Conservation (phyloP, 2,329 filamentous ascomycete genomes). For the Colletotrichum incanum region DNA sequence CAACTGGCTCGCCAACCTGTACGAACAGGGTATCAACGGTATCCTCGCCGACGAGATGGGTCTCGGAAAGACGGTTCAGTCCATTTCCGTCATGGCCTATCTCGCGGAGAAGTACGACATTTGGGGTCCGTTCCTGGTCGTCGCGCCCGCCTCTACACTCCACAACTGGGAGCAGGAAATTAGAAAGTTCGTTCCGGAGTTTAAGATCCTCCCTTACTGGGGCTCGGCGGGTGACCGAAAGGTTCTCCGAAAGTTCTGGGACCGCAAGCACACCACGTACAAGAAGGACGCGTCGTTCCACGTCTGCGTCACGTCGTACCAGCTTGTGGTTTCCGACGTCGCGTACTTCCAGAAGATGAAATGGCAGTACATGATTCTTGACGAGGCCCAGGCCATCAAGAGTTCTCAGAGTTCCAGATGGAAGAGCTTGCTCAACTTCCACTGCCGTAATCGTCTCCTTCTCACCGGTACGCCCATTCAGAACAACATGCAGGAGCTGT, state of each 20-base stretch:
- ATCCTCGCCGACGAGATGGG: slow-evolving; percentile 99
- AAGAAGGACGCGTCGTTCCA: slow-evolving; percentile 95
- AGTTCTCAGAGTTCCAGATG: slow-evolving; percentile 96
- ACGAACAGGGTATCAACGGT: slow-evolving; percentile 99
- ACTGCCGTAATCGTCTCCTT: slow-evolving; percentile 93
- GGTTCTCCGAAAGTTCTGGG: slow-evolving; percentile 98
- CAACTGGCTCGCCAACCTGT: slow-evolving; percentile 98
- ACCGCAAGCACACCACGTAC: slow-evolving; percentile 97
- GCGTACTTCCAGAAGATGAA: slow-evolving; percentile 99
- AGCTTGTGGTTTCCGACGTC: slow-evolving; percentile 95
- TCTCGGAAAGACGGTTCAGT: slow-evolving; percentile 98
- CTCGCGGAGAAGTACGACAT: slow-evolving; percentile 97
- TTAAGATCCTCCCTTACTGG: slow-evolving; percentile 98
- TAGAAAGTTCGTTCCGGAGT: slow-evolving; percentile 90
- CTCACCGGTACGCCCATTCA: slow-evolving; percentile 98
- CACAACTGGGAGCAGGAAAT: slow-evolving; percentile 99
- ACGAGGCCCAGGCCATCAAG: slow-evolving; percentile 99
- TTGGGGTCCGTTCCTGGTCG: slow-evolving; percentile 97
- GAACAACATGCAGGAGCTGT: slow-evolving; percentile 99
- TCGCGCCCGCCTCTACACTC: slow-evolving; percentile 94
- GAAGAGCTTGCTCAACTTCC: slow-evolving; percentile 95
- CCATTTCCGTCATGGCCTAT: slow-evolving; percentile 99
- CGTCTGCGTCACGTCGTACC: slow-evolving; percentile 96
- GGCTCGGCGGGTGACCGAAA: slow-evolving; percentile 95
- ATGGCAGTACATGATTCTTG: slow-evolving; percentile 99